Base-by-base conservation (phyloP, 2,329 filamentous ascomycete genomes). In the Diaporthe citrichinensis region DNA sequence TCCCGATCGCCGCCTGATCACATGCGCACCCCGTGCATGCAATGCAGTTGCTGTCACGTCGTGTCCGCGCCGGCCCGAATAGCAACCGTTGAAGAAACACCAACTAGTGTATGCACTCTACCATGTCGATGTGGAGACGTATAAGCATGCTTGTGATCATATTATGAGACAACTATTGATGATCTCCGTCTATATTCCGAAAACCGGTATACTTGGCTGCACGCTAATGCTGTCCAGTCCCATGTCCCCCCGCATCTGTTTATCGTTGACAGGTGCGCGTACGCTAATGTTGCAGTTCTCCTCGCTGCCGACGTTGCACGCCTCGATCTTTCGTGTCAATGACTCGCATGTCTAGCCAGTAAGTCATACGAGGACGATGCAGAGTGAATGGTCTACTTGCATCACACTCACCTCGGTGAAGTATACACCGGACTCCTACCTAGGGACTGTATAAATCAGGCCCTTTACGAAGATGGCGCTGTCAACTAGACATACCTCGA, bases 301-400 rank as follows among this genome's bases (percentile, higher is more conserved):
- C 57, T 67, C 61, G 61, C 14, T 14, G 31, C 25, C 61, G 28
- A 65, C 39, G 61, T 67, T 28, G 44, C 61, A 67, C 31, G n/a
- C 3, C 1, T 49, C 14, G 4, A n/a, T 36, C 7, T n/a, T 61
- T 67, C 15, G 25, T n/a, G 46, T 46, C 3, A 44, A 46, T 65
- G 39, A 44, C n/a, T 41, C 39, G 39, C 25, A 31, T 46, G 31
- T 34, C 9, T 46, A 20, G 15, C 41, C 14, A 31, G 15, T 34
- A 23, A 31, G 41, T 44, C 39, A 44, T 31, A 65, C 25, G 39
- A 31, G 14, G 23, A 65, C 6, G 15, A 23, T 12, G 25, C 8
- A 65, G 39, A 15, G 15, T 31, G 20, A 9, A 31, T 23, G 17
- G 7, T 41, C 25, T 31, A 9, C 5, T 34, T 49, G 3, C 57